Base-by-base conservation (phyloP, 768 basidiomycete species). In the Tephrocybe sp. region DNA sequence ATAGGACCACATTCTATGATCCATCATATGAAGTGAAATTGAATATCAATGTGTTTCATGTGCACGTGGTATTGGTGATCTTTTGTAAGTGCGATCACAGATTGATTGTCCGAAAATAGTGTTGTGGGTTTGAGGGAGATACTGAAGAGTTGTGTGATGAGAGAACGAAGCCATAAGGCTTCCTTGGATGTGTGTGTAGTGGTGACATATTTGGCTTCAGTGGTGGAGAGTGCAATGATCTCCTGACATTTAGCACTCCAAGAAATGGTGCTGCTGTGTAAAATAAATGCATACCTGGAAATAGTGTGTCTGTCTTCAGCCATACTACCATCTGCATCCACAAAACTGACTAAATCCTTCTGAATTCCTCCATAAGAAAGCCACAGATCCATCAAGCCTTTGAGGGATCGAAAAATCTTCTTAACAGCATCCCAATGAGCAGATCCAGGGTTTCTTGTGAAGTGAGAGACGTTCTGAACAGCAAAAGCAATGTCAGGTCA, bases 151-250 rank as follows among this genome's bases (percentile, higher is more conserved):
- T 49, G 22, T 0, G 49, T 42, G 5, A 69, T 43, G 15, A 65
- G 58, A 3, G 37, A 49, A 9, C 53, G 55, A 40, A 67, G 52
- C 70, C 71, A 76, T 27, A 69, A 44, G 0, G 57, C 60, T 44
- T 75, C 61, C 37, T 66, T 54, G 0, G 62, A 54, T 1, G 63
- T 65, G 11, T 69, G 57, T 0, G 62, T 43, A 4, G 59, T 47
- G 0, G 68, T 66, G 31, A 74, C 62, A 32, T 66, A 67, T 35
- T 67, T 62, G 0, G 60, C 58, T 31, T 65, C 60, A 1, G 54
- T 51, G 4, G 64, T 61, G 0, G 64, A 66, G 1, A 47, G 38
- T 2, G 43, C 21, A 4, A 53, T 27, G 11, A 38, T 36, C 5
- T 34, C 31, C 38, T 52, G 51, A 1, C 24, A 2, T 34, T 52